Evolutionary conservation across 2,329 filamentous ascomycete species (phyloP), one percentile per base, ranked within the genome.

Genomic region (Verticillium longisporum): DNA sequence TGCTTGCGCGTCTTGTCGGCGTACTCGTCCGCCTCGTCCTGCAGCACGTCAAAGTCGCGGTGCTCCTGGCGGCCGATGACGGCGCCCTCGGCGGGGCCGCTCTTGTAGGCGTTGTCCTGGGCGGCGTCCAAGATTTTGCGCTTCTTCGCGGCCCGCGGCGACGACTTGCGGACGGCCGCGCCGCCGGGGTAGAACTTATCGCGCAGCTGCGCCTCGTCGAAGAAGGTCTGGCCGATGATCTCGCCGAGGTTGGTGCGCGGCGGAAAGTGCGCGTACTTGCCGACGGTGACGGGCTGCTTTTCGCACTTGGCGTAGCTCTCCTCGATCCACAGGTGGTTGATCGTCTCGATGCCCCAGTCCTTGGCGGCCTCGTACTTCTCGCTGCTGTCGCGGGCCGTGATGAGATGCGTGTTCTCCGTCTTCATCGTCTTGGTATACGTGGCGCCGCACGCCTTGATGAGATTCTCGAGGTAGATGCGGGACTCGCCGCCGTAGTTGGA

Each of bases 401-500:
- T 89, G 1, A 99, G 84, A 75, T 99, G 95, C 0, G 93, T 98
- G 72, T 99, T 98, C 64, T 97, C 92, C 66, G 90, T 86, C 73
- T 92, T 96, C 86, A 99, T 90, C 0, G 92, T 96, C 77, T 96
- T 96, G 34, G 95, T 99, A 71, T 92, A 98, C 64, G 90, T 88
- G 9, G 91, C 94, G 15, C 95, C 95, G 15, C 89, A 83, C 31
- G 92, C 92, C 63, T 81, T 86, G 68, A 97, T 89, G 41, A 99
- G 82, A 67, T 97, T 98, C 74, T 98, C 93, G 4, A 99, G 82
- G 69, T 98, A 99, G 59, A 92, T 87, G 56, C 95, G 87, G 15
- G 95, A 92, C 73, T 99, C 95, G 36, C 95, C 95, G 55, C 92
- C 92, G 71, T 99, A 99, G 73, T 98, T 99, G 6, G 95, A 98